Conservation (phyloP, 495 filamentous ascomycete species). For the Trichoderma virens region DNA sequence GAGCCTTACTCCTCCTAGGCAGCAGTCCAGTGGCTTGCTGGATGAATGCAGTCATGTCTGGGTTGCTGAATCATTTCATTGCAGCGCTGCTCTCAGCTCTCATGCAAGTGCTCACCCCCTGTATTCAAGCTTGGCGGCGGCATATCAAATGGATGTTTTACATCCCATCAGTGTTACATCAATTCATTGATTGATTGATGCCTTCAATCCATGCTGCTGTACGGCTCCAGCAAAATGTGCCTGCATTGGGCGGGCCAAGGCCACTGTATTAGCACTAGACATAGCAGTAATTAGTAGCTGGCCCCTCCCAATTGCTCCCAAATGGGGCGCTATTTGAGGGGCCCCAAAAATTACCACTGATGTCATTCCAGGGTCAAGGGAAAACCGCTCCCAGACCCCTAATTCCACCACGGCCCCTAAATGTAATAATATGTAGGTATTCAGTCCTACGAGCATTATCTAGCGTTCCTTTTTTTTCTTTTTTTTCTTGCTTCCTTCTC, state of each 20-base stretch:
- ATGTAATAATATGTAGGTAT: not conserved
- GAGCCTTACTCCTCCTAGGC: no score
- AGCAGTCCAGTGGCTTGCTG: no score
- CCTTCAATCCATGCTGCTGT: not conserved
- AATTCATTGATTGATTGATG: no score
- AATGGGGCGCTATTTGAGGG: not conserved
- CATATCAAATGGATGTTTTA: no score
- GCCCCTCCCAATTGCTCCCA: not conserved
- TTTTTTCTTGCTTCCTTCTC: not conserved
- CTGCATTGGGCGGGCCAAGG: not conserved
- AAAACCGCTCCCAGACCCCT: not conserved
- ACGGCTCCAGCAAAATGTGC: no score
- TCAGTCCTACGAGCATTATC: no score
- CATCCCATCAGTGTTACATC: no score
- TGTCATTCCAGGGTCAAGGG: not conserved
- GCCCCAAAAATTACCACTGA: not conserved
- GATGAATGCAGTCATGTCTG: no score
- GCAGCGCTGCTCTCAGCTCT: no score
- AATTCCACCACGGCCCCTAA: not conserved
- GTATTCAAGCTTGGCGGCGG: no score
- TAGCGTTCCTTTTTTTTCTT: not conserved
- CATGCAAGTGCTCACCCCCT: no score
- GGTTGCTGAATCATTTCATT: no score
- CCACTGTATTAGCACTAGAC: not conserved
- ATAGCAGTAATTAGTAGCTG: not conserved